phyloP scores from a whole-genome alignment of 192 early-diverging fungal species.

The Umbelopsis sp. region DNA sequence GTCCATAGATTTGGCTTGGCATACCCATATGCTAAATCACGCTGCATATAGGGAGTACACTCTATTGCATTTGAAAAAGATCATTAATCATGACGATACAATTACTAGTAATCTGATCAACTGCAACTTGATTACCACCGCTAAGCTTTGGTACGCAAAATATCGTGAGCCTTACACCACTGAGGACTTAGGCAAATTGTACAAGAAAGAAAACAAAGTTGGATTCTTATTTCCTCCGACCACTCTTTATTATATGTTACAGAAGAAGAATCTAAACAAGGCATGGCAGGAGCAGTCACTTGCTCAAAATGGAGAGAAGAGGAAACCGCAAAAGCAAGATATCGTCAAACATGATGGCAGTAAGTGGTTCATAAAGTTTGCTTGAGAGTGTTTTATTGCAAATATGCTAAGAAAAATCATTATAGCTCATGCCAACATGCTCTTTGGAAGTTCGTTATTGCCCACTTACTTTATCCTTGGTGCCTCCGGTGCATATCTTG shows the following conservation, averaged over 20 bases:
- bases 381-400: background rate
- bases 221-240: background rate
- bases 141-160: constrained; percentile 2
- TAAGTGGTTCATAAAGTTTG: background rate
- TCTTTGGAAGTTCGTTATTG: background rate
- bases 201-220: constrained; percentile 2
- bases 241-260: background rate
- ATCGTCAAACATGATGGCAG: background rate
- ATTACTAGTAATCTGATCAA: constrained; percentile 21
- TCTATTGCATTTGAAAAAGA: constrained; percentile 40
- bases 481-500: background rate
- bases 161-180: constrained; percentile 5
- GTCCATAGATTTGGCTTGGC: constrained; percentile 72
- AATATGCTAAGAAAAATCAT: background rate
- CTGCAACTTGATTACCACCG: background rate
- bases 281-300: background rate
- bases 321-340: background rate
- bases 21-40: constrained; percentile 67
- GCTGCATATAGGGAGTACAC: constrained; percentile 56
- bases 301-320: background rate
- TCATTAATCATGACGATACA: constrained; percentile 71
- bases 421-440: background rate
- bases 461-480: background rate
- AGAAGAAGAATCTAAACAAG: background rate
- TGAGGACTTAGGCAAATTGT: background rate